Percentiles rank a stretch among this genome's conserved stretches.
Conservation (phyloP, 306 rosid species). For the Datisca glomerata region DNA sequence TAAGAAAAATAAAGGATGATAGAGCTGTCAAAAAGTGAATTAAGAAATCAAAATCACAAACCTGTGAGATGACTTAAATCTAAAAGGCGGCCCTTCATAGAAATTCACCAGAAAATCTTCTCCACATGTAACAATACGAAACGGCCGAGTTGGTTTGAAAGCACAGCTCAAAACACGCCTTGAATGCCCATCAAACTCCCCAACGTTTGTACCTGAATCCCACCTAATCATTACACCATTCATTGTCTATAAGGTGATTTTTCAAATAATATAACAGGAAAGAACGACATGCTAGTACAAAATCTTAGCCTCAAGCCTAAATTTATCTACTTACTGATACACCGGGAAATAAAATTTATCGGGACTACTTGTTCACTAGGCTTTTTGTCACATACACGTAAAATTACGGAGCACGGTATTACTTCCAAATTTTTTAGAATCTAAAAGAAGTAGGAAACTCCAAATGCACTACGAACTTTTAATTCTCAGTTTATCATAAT, state of each 20-base stretch:
- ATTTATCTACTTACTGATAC: too few species aligned
- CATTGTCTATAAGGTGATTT: neutral
- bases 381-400: too few species aligned
- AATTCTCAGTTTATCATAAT: too few species aligned
- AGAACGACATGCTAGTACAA: neutral
- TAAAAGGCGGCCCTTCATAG: conserved; percentile 93
- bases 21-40: too few species aligned
- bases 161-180: conserved; percentile 81
- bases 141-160: conserved; percentile 90
- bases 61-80: conserved; percentile 87
- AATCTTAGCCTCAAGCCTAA: too few species aligned
- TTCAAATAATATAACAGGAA: neutral
- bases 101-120: conserved; percentile 90
- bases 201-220: conserved; percentile 94
- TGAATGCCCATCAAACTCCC: conserved; percentile 95
- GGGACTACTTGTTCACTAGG: too few species aligned
- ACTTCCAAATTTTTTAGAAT: too few species aligned
- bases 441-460: too few species aligned
- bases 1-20: neutral
- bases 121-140: conserved; percentile 81
- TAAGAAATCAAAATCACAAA: conserved; percentile 10
- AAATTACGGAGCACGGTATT: too few species aligned
- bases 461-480: too few species aligned
- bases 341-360: too few species aligned
- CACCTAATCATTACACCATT: conserved; percentile 33